A percentile compares a stretch with the other conserved stretches of the same genome.
Evolutionary conservation across 345 rosid species (phyloP).

Genomic region (Salix arbutifolia): DNA sequence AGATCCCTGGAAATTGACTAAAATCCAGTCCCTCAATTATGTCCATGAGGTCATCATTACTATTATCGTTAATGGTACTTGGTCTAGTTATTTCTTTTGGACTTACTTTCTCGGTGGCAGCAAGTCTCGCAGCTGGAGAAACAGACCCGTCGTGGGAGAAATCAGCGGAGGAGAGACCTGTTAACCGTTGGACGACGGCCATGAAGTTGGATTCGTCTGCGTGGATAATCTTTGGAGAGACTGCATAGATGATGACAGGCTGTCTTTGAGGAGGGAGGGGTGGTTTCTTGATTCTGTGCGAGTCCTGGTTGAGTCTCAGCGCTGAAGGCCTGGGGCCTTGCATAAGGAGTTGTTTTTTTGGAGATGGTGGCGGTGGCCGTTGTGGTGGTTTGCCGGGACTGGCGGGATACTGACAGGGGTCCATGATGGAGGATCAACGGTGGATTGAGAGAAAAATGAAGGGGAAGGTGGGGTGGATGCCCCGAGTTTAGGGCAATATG

Average conservation of each 20-base stretch:
- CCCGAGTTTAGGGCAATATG: background rate
- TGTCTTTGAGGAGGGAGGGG: conserved; percentile 39
- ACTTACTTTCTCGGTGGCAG: conserved; percentile 64
- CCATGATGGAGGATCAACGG: conserved; percentile 24
- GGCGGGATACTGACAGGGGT: conserved; percentile 28
- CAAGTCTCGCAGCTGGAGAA: conserved; percentile 83
- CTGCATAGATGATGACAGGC: conserved; percentile 61
- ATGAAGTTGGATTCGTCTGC: conserved; percentile 57
- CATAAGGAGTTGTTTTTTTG: conserved; percentile 45
- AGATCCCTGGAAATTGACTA: conserved; percentile 54
- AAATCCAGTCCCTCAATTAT: conserved; percentile 29
- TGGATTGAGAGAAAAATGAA: background rate
- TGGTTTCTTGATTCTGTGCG: conserved; percentile 64
- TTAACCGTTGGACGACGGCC: conserved; percentile 84
- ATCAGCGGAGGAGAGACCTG: conserved; percentile 56
- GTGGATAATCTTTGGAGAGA: conserved; percentile 80
- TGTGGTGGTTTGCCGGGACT: conserved; percentile 25
- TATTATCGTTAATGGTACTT: background rate
- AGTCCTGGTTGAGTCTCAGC: conserved; percentile 53
- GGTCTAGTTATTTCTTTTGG: conserved; percentile 33
- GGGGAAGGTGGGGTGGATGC: too few species aligned
- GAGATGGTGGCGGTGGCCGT: background rate
- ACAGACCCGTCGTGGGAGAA: conserved; percentile 36
- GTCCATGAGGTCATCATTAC: background rate
- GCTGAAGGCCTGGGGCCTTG: conserved; percentile 77